A percentile compares a stretch with the other conserved stretches of the same genome.
phyloP scores from a whole-genome alignment of 768 basidiomycete species.

The Omphalotus guepiniiformis region DNA sequence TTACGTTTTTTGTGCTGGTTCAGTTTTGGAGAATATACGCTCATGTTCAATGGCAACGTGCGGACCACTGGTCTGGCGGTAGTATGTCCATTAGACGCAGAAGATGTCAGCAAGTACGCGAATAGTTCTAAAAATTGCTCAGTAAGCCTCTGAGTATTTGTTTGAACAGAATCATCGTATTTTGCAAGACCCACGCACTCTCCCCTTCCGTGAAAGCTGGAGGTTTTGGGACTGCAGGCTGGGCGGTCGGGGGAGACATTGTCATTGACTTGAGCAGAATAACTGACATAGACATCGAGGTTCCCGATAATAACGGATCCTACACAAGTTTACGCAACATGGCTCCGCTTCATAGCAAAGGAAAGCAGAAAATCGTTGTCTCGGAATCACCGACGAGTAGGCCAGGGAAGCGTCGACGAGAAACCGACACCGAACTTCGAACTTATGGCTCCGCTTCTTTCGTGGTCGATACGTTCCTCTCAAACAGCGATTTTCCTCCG shows the following conservation, averaged over 20 bases:
- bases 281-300: conserved; percentile 63
- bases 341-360: conserved; percentile 47
- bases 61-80: conserved; percentile 56
- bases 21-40: conserved; percentile 45
- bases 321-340: conserved; percentile 62
- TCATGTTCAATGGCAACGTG: conserved; percentile 78
- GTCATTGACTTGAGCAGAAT: conserved; percentile 77
- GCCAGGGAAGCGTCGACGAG: conserved; percentile 50
- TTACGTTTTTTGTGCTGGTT: neutral
- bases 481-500: conserved; percentile 24
- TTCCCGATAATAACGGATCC: conserved; percentile 46
- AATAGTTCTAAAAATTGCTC: neutral
- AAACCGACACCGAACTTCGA: conserved; percentile 49
- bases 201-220: conserved; percentile 85
- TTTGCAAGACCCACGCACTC: conserved; percentile 67
- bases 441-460: conserved; percentile 54
- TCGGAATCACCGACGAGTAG: conserved; percentile 2
- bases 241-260: conserved; percentile 83
- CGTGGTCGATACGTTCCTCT: conserved; percentile 47
- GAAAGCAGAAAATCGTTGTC: conserved; percentile 35
- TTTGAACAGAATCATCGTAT: conserved; percentile 53
- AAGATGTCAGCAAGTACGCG: conserved; percentile 75
- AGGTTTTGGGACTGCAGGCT: conserved; percentile 88
- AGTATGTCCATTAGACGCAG: conserved; percentile 70
- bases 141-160: conserved; percentile 5